Conservation (phyloP, 148 eudicot genomes). For the Chenopodium berlandieri region DNA sequence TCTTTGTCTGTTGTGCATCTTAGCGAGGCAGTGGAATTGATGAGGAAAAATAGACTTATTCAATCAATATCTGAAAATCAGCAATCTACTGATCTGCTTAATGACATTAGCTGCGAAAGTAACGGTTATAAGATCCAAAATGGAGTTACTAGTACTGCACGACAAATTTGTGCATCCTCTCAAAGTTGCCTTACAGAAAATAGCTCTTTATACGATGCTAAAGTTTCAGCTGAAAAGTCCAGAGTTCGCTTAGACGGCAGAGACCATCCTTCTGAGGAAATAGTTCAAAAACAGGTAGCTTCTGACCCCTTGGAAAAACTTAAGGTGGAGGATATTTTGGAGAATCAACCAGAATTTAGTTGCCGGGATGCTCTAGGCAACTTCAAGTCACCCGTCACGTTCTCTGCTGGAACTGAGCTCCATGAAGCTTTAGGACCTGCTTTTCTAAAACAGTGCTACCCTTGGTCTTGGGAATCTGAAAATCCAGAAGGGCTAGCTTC, state of each 20-base stretch:
- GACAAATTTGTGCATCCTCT: constrained; percentile 21
- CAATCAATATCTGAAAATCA: constrained; percentile 33
- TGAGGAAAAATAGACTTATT: constrained; percentile 30
- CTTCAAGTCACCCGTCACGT: constrained; percentile 31
- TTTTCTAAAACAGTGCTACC: constrained; percentile 42
- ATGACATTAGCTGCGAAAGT: constrained; percentile 19
- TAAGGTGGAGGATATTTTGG: constrained; percentile 12
- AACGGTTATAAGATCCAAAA: constrained; percentile 17
- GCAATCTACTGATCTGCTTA: constrained; percentile 20
- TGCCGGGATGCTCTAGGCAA: constrained; percentile 22
- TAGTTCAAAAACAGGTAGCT: constrained; percentile 12
- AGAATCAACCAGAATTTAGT: constrained; percentile 21
- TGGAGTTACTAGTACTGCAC: constrained; percentile 19
- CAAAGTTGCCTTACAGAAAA: constrained; percentile 29
- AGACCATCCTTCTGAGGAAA: constrained; percentile 15
- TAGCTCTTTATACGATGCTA: constrained; percentile 24
- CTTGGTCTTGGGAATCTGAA: constrained; percentile 42
- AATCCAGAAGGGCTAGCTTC: constrained; percentile 31
- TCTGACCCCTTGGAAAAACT: constrained; percentile 22
- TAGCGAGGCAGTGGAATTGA: constrained; percentile 23
- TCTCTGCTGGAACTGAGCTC: constrained; percentile 75
- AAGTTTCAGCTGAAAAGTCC: constrained; percentile 28
- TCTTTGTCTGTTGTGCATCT: constrained; percentile 29
- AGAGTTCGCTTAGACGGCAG: constrained; percentile 1
- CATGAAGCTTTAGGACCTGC: constrained; percentile 77